Conservation (phyloP, 345 rosid genomes). For the Rhodamnia rubescens region DNA sequence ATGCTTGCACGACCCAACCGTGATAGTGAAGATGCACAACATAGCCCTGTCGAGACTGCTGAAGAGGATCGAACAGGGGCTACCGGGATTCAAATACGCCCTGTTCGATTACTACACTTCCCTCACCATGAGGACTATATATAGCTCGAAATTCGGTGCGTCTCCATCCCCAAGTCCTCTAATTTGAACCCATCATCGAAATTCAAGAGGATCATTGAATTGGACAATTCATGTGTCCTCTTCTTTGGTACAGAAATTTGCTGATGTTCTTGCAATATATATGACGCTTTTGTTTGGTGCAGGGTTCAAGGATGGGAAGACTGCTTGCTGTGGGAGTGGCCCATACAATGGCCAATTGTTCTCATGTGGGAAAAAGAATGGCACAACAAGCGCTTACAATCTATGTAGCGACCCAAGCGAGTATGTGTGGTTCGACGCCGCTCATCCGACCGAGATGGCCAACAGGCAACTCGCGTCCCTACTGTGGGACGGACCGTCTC, state of each 20-base stretch:
- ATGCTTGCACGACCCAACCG: not conserved
- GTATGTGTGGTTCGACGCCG: conserved; percentile 3
- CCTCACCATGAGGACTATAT: not conserved
- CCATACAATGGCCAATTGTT: not conserved
- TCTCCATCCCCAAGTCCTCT: not conserved
- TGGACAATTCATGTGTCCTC: not conserved
- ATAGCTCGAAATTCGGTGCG: conserved; percentile 1
- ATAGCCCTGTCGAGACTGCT: conserved; percentile 2
- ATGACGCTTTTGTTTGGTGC: not conserved
- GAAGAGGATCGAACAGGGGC: not conserved
- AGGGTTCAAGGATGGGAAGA: not conserved
- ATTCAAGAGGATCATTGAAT: not conserved
- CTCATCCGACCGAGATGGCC: not conserved
- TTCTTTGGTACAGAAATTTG: not conserved
- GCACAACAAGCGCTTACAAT: not conserved
- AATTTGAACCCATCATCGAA: not conserved
- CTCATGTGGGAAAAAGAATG: not conserved
- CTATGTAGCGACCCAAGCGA: not conserved
- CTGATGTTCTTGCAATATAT: not conserved
- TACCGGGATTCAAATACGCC: conserved; percentile 8
- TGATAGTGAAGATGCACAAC: conserved; percentile 11
- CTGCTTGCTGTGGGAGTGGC: not conserved
- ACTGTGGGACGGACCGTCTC: not conserved
- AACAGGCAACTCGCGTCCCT: not conserved
- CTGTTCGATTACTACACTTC: not conserved